These are phyloP conservation scores for Pythium scleroteichum DNA, from an alignment of 352 stramenopile genomes.

Conservation along the genomic window DNA sequence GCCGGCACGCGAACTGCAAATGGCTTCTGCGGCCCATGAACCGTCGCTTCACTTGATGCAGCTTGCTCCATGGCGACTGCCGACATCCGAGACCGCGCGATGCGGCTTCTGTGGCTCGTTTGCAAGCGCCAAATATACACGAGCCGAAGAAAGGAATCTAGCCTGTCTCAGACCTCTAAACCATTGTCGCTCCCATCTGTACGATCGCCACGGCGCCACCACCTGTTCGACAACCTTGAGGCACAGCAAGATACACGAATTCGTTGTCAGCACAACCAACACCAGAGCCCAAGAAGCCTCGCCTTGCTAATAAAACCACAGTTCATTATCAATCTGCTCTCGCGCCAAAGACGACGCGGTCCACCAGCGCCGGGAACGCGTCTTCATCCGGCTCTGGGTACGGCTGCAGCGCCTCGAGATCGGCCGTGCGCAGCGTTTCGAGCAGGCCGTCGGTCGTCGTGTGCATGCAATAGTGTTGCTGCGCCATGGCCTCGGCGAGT, in stretches of 20 bases:
- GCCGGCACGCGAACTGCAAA: background rate
- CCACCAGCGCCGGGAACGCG: constrained; percentile 70
- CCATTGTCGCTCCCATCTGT: too few relatives aligned
- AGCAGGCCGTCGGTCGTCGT: constrained; percentile 48
- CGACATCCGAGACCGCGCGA: background rate
- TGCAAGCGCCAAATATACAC: too few relatives aligned
- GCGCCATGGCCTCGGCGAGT: constrained; percentile 91
- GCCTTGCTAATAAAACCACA: too few relatives aligned
- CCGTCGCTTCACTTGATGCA: background rate
- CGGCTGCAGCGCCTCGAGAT: constrained; percentile 43
- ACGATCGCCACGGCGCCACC: too few relatives aligned
- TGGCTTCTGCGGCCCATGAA: background rate
- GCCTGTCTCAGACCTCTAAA: too few relatives aligned
- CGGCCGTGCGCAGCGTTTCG: constrained; percentile 33
- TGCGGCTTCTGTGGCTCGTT: too few relatives aligned
- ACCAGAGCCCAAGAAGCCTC: too few relatives aligned
- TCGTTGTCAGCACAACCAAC: too few relatives aligned
- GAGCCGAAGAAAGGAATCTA: too few relatives aligned
- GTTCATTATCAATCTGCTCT: background rate
- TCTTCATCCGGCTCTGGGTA: constrained; percentile 64
- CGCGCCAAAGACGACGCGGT: constrained; percentile 40
- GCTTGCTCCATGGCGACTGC: background rate
- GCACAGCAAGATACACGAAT: too few relatives aligned
- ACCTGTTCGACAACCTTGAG: too few relatives aligned
- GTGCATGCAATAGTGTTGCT: constrained; percentile 55